Conservation (phyloP, 2,329 filamentous ascomycete genomes). For the Colletotrichum sp. region DNA sequence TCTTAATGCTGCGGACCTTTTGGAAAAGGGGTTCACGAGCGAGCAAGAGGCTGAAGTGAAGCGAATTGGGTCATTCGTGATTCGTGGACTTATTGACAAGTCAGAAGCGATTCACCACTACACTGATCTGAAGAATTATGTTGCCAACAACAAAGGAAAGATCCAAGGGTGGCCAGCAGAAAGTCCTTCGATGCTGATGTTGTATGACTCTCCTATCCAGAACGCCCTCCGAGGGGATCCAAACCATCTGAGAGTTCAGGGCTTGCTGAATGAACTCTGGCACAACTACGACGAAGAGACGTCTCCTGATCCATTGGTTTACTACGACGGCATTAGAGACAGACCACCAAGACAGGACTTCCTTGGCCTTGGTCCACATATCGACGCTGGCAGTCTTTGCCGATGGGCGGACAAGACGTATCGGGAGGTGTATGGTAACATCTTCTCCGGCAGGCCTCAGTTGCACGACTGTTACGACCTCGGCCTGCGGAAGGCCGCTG, state of each 20-base stretch:
- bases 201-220: slow-evolving; percentile 45
- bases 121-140: slow-evolving; percentile 34
- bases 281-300: slow-evolving; percentile 32
- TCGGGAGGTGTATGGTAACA: slow-evolving; percentile 37
- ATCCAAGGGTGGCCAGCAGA: slow-evolving; percentile 39
- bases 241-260: slow-evolving; percentile 39
- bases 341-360: slow-evolving; percentile 41
- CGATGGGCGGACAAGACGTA: slow-evolving; percentile 46
- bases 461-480: slow-evolving; percentile 42
- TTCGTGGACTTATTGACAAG: slow-evolving; percentile 25
- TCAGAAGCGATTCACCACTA: slow-evolving; percentile 29
- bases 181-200: slow-evolving; percentile 41
- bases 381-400: slow-evolving; percentile 46
- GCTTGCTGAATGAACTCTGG: slow-evolving; percentile 42
- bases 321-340: slow-evolving; percentile 43
- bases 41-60: slow-evolving; percentile 31
- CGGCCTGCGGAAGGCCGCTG: slow-evolving; percentile 35
- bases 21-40: slow-evolving; percentile 24
- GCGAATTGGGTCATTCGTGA: slow-evolving; percentile 26
- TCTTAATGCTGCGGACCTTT: slow-evolving; percentile 32
- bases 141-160: slow-evolving; percentile 33
- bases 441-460: slow-evolving; percentile 42
- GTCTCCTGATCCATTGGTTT: slow-evolving; percentile 40
- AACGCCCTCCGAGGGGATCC: slow-evolving; percentile 40
- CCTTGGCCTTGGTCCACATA: slow-evolving; percentile 46